Base-by-base conservation (phyloP, 1,284 basidiomycete species). In the Cyathus olla region DNA sequence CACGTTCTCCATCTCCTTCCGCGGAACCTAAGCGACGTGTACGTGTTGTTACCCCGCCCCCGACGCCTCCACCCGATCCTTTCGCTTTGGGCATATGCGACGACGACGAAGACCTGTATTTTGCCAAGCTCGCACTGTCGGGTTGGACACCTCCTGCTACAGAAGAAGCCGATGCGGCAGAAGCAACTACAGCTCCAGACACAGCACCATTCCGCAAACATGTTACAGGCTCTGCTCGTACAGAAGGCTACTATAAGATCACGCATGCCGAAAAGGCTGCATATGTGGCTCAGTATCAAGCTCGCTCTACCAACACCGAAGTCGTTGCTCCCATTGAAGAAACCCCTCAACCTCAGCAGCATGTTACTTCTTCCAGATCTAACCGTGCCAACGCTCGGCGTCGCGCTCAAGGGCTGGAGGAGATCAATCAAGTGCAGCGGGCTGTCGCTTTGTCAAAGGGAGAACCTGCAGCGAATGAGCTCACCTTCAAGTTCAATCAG, bases 171-270 rank as follows among this genome's bases (percentile, higher is more conserved):
- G 24, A 26, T 4, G 13, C 49, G 57, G 65, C 70, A 46, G 71
- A 75, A 55, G 60, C 74, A 52, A 59, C 72, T 50, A 63, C 74
- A 21, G 56, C 73, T 29, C 65, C 73, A 28, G 71, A 76, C 57
- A 71, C 81, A 31, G 73, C 74, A 21, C 79, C 86, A 26, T 86
- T 88, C 74, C 89, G 90, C 51, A 88, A 87, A 51, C 95, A 97
- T 71, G 65, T 87, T 56, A 92, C 92, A 0, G 95, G 95, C 27
- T 92, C 93, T 29, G 95, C 95, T 39, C 90, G 97, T 27, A 96
- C 96, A 0, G 95, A 99, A 79, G 97, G 98, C 1, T 95, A 92
- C 77, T 97, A 97, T 86, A 95, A 95, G 82, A 95, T 99, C 72
- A 91, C 95, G 0, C 92, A 96, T 63, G 90, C 92, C 3, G 94